These are phyloP conservation scores for Zymoseptoria pseudotritici DNA, from an alignment of 2,329 filamentous ascomycete genomes.

Conservation along the genomic window DNA sequence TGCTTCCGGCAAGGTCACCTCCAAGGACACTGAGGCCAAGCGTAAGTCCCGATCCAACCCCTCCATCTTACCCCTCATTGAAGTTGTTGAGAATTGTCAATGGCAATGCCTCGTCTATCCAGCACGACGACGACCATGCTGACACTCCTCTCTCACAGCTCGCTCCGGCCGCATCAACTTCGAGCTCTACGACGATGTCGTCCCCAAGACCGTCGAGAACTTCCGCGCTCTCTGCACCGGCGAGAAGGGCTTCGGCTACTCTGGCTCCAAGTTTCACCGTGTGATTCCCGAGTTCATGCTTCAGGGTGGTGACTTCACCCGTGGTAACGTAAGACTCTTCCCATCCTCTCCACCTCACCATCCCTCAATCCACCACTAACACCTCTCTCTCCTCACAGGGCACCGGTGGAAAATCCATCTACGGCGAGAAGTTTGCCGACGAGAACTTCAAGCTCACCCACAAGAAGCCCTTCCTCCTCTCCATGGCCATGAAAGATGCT, in stretches of 20 bases:
- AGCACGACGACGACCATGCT: constrained; percentile 3
- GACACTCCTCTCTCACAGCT: constrained; percentile 39
- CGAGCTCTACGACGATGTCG: constrained; percentile 74
- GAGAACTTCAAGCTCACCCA: constrained; percentile 94
- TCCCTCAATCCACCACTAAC: not conserved
- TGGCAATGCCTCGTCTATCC: not conserved
- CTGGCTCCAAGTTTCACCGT: constrained; percentile 84
- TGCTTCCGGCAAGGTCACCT: constrained; percentile 45
- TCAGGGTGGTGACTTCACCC: constrained; percentile 94
- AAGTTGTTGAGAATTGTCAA: constrained; percentile 5
- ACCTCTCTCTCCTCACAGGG: constrained; percentile 49
- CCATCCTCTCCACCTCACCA: too few species aligned
- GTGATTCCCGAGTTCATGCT: constrained; percentile 99
- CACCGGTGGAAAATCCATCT: constrained; percentile 94
- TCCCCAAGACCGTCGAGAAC: constrained; percentile 94
- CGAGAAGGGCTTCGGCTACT: constrained; percentile 80
- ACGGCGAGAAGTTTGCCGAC: constrained; percentile 93
- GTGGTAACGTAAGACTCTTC: constrained; percentile 65
- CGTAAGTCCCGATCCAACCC: constrained; percentile 45
- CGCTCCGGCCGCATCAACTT: constrained; percentile 79
- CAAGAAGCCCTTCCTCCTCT: constrained; percentile 84
- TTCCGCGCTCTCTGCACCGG: constrained; percentile 92
- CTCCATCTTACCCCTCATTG: constrained; percentile 12
- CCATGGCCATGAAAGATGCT: constrained; percentile 68
- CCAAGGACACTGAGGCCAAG: constrained; percentile 41